These are phyloP conservation scores for Panicum virgatum DNA, from an alignment of 202 grass and related monocot genomes.

Conservation along the genomic window DNA sequence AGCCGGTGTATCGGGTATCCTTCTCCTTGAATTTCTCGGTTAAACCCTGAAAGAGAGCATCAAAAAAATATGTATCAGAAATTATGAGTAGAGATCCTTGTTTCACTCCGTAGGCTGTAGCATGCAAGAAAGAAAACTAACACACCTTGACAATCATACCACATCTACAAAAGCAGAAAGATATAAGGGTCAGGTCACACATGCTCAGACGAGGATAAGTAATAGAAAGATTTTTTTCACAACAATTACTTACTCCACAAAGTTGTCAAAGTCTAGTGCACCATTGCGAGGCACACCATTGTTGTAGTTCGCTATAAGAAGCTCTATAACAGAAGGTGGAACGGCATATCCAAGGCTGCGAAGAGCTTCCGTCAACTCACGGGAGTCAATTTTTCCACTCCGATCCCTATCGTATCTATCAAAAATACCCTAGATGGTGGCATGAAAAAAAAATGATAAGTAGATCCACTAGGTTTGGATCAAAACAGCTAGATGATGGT, in stretches of 20 bases:
- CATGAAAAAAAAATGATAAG: constrained; percentile 27
- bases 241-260: constrained; percentile 70
- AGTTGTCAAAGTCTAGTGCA: constrained; percentile 75
- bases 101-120: background rate
- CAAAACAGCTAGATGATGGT: background rate
- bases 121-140: background rate
- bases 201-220: background rate
- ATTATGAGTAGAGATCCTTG: background rate
- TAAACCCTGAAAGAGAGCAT: constrained; percentile 49
- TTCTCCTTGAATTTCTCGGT: constrained; percentile 97
- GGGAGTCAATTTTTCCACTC: constrained; percentile 77
- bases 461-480: background rate
- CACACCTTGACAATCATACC: constrained; percentile 89
- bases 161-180: constrained; percentile 51
- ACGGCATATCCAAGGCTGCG: constrained; percentile 72
- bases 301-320: constrained; percentile 77
- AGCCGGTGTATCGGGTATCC: constrained; percentile 68
- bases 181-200: constrained; percentile 11
- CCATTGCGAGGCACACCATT: constrained; percentile 42
- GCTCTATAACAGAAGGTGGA: constrained; percentile 68
- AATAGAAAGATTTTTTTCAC: background rate
- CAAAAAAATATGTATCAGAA: background rate
- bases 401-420: constrained; percentile 75
- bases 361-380: constrained; percentile 76
- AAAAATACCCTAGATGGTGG: constrained; percentile 59